A percentile compares a stretch with the other conserved stretches of the same genome.
phyloP scores from a whole-genome alignment of 1,284 basidiomycete genomes.

The Ustilago curta region DNA sequence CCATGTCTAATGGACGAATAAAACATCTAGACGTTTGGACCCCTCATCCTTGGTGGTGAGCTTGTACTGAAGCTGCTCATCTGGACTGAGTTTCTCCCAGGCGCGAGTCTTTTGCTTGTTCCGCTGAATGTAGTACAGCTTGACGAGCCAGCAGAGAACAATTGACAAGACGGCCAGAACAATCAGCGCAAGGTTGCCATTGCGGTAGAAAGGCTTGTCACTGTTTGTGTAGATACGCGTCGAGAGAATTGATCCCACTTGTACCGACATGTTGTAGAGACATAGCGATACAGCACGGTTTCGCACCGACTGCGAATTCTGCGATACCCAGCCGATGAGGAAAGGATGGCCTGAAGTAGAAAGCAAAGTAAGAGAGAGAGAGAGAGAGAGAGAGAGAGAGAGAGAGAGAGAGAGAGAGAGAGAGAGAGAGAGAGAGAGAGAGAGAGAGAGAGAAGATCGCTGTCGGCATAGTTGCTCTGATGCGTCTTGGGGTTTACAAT shows the following conservation, averaged over 20 bases:
- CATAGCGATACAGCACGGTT: constrained; percentile 49
- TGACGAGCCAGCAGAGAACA: constrained; percentile 43
- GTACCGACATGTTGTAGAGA: constrained; percentile 60
- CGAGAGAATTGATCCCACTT: constrained; percentile 44
- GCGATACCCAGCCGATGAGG: constrained; percentile 30
- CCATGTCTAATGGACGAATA: constrained; percentile 38
- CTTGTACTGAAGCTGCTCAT: constrained; percentile 49
- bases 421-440: too few species aligned
- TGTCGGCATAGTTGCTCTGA: background rate
- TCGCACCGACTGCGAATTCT: constrained; percentile 49
- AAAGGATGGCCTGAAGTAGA: constrained; percentile 33
- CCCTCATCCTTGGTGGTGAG: constrained; percentile 50
- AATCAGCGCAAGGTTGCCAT: constrained; percentile 48
- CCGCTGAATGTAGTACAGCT: constrained; percentile 48
- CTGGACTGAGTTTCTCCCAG: constrained; percentile 31
- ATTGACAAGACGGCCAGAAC: constrained; percentile 25
- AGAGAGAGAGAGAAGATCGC: too few species aligned
- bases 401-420: too few species aligned
- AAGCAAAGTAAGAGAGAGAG: background rate
- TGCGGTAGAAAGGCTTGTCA: constrained; percentile 52
- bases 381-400: too few species aligned
- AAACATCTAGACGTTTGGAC: constrained; percentile 38
- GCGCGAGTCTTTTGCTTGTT: constrained; percentile 38
- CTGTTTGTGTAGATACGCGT: constrained; percentile 51
- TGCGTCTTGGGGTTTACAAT: too few species aligned